These are phyloP conservation scores for Glonium stellatum DNA, from an alignment of 495 filamentous ascomycete species.

Conservation along the genomic window DNA sequence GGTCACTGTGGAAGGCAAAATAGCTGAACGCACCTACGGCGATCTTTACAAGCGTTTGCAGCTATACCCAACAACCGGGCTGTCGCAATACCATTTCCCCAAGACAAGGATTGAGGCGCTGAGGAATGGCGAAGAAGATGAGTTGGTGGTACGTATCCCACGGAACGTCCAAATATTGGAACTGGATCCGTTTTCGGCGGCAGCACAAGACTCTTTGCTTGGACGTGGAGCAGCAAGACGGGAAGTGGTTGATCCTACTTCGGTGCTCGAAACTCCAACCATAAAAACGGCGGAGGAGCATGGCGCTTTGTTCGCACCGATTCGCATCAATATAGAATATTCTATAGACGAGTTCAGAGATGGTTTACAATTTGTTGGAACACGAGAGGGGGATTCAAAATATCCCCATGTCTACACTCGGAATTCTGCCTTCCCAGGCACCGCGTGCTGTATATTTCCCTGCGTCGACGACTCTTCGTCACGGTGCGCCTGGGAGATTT, in stretches of 20 bases:
- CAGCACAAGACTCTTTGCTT: constrained; percentile 15
- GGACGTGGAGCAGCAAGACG: not conserved
- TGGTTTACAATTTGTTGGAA: constrained; percentile 84
- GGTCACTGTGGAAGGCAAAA: constrained; percentile 63
- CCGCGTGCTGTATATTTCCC: constrained; percentile 78
- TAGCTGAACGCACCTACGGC: constrained; percentile 49
- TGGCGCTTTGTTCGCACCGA: constrained; percentile 42
- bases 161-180: not conserved
- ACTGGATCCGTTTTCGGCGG: constrained; percentile 9
- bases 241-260: not conserved
- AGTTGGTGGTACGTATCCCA: constrained; percentile 51
- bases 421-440: constrained; percentile 68
- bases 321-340: constrained; percentile 66
- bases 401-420: constrained; percentile 91
- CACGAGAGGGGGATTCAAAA: constrained; percentile 64
- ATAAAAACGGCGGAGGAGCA: constrained; percentile 33
- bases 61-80: constrained; percentile 55
- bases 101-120: constrained; percentile 38
- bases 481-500: constrained; percentile 79
- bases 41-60: constrained; percentile 66
- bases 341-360: constrained; percentile 64
- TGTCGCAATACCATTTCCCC: constrained; percentile 73
- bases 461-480: constrained; percentile 78
- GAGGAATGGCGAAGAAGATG: constrained; percentile 54
- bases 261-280: constrained; percentile 20